Evolutionary conservation across 148 eudicot species (phyloP).

Genomic region (Rhododendron henanense): DNA sequence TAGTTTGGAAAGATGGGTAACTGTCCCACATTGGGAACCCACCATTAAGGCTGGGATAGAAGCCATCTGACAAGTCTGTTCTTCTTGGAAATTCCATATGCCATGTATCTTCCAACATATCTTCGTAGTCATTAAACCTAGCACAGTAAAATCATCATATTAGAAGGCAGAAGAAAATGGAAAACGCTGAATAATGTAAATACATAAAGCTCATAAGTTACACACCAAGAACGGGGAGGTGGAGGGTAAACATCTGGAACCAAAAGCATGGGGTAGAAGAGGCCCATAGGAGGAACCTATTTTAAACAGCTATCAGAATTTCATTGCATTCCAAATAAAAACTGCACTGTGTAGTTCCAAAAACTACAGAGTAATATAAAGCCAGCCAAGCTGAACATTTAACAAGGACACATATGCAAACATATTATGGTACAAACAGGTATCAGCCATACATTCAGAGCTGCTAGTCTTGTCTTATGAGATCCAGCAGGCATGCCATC

Average conservation of each 20-base stretch:
- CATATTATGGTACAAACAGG: conserved; percentile 5
- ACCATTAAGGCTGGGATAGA: conserved; percentile 54
- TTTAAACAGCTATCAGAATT: conserved; percentile 22
- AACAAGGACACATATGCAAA: conserved; percentile 8
- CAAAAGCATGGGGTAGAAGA: conserved; percentile 89
- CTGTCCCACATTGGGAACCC: conserved; percentile 83
- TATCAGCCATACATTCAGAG: conserved; percentile 67
- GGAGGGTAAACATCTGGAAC: conserved; percentile 95
- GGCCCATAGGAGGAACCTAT: conserved; percentile 99
- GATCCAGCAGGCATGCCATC: conserved; percentile 79
- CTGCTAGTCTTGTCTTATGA: conserved; percentile 84
- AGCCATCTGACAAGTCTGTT: conserved; percentile 59
- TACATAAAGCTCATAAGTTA: conserved; percentile 9
- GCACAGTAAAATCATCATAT: background rate
- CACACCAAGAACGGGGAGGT: conserved; percentile 93
- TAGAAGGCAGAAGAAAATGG: background rate
- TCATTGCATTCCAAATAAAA: background rate
- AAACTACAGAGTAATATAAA: background rate
- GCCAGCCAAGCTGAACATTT: background rate
- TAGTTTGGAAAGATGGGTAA: conserved; percentile 55
- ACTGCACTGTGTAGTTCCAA: background rate
- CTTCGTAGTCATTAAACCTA: conserved; percentile 91
- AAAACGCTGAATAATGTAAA: background rate
- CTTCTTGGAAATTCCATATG: conserved; percentile 70
- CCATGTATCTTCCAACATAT: conserved; percentile 93